Conservation (phyloP, 2,329 filamentous ascomycete species). For the Fusarium longipes region DNA sequence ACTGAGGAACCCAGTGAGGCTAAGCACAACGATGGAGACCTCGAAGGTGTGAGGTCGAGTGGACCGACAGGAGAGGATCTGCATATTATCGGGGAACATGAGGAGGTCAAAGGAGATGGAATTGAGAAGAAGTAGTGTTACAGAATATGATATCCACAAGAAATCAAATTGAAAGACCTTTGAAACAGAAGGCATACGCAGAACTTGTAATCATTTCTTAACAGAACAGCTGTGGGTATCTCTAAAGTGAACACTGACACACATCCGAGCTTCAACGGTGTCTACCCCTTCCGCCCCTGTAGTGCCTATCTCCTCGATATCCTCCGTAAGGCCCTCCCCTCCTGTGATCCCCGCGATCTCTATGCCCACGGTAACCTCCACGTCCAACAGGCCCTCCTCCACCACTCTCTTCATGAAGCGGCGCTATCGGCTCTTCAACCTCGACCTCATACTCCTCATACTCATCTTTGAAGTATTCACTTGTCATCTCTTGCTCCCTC, state of each 20-base stretch:
- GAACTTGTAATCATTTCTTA: background rate
- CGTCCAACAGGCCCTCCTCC: slow-evolving; percentile 27
- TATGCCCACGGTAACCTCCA: slow-evolving; percentile 48
- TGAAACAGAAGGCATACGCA: background rate
- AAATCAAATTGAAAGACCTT: background rate
- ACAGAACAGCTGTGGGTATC: slow-evolving; percentile 22
- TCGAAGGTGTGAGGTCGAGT: slow-evolving; percentile 52
- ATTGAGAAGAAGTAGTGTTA: background rate
- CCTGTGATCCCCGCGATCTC: slow-evolving; percentile 50
- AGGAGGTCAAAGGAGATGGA: background rate
- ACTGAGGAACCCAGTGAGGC: slow-evolving; percentile 20
- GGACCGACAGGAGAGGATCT: slow-evolving; percentile 53
- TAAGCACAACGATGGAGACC: slow-evolving; percentile 35
- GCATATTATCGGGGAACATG: slow-evolving; percentile 18
- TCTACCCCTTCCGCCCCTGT: slow-evolving; percentile 51
- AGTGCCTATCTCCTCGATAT: slow-evolving; percentile 51
- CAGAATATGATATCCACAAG: slow-evolving; percentile 19
- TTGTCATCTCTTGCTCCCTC: slow-evolving; percentile 75
- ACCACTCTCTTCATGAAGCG: slow-evolving; percentile 39
- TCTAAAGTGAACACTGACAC: slow-evolving; percentile 4
- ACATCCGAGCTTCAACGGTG: slow-evolving; percentile 43
- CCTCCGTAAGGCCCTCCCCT: slow-evolving; percentile 51
- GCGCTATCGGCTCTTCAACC: slow-evolving; percentile 71
- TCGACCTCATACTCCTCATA: slow-evolving; percentile 83
- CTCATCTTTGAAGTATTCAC: slow-evolving; percentile 76